Percentiles rank a stretch among this genome's conserved stretches.
Evolutionary conservation across 306 rosid species (phyloP).

Genomic region (Prunus mume): DNA sequence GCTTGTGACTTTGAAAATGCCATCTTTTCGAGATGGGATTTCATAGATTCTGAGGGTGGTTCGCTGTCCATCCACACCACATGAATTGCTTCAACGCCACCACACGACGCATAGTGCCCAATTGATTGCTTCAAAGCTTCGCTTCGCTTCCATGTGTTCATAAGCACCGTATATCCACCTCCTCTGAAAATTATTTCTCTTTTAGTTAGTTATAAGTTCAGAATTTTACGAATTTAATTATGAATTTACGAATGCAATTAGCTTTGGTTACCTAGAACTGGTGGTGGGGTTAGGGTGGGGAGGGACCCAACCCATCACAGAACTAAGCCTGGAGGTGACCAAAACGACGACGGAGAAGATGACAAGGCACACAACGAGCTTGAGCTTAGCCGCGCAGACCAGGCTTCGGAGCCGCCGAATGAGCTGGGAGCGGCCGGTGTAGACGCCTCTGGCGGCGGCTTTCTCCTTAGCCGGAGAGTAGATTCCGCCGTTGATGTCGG

Average conservation of each 20-base stretch:
- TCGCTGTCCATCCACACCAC: slow-evolving; percentile 47
- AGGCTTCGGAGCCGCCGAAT: slow-evolving; percentile 37
- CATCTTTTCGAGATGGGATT: slow-evolving; percentile 35
- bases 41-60: slow-evolving; percentile 37
- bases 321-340: slow-evolving; percentile 31
- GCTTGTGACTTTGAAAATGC: slow-evolving; percentile 32
- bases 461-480: slow-evolving; percentile 59
- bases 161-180: slow-evolving; percentile 51
- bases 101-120: slow-evolving; percentile 49
- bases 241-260: not conserved
- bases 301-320: slow-evolving; percentile 54
- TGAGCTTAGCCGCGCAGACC: slow-evolving; percentile 31
- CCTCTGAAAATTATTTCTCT: slow-evolving; percentile 30
- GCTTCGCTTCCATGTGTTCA: slow-evolving; percentile 54
- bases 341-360: slow-evolving; percentile 27
- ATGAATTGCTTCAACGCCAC: slow-evolving; percentile 32
- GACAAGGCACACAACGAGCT: slow-evolving; percentile 27
- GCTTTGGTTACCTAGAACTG: not conserved
- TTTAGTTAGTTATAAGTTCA: not conserved
- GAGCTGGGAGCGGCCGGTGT: slow-evolving; percentile 19
- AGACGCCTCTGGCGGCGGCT: slow-evolving; percentile 42
- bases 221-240: not conserved
- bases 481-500: slow-evolving; percentile 23
- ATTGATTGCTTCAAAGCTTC: slow-evolving; percentile 44
- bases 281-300: slow-evolving; percentile 14